Conservation (phyloP, 2,329 filamentous ascomycete species). For the Helminthosporium solani region DNA sequence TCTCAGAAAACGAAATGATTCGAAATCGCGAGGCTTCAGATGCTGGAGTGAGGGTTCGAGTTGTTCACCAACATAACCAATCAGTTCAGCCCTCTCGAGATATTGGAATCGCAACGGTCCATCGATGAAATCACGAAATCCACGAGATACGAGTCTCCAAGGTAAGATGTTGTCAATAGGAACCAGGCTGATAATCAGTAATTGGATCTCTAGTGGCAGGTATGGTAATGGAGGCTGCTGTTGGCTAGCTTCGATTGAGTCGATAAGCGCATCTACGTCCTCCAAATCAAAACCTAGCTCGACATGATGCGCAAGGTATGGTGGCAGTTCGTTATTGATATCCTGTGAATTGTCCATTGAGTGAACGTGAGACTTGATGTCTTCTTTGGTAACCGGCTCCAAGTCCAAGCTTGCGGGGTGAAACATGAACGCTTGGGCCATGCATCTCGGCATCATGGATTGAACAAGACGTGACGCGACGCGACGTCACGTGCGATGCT, state of each 20-base stretch:
- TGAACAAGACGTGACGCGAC: no score
- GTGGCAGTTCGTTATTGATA: slow-evolving; percentile 13
- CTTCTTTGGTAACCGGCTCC: no score
- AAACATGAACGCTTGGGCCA: slow-evolving; percentile 3
- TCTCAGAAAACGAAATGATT: slow-evolving; percentile 18
- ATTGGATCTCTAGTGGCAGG: slow-evolving; percentile 35
- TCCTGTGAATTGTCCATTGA: neutral
- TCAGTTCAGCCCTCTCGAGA: slow-evolving; percentile 21
- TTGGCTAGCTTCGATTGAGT: slow-evolving; percentile 34
- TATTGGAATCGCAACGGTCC: slow-evolving; percentile 26
- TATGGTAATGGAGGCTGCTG: slow-evolving; percentile 12
- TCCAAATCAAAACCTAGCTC: slow-evolving; percentile 27
- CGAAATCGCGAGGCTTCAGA: slow-evolving; percentile 17
- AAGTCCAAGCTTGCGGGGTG: neutral
- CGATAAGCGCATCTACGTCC: slow-evolving; percentile 29
- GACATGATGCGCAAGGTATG: slow-evolving; percentile 23
- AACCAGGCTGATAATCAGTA: slow-evolving; percentile 29
- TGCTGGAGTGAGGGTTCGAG: neutral
- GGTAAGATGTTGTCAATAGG: slow-evolving; percentile 28
- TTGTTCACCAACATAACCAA: slow-evolving; percentile 22
- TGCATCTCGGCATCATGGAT: neutral
- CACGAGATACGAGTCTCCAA: slow-evolving; percentile 32
- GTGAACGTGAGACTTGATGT: neutral
- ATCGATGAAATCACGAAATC: slow-evolving; percentile 36
- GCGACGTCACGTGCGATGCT: no score